Percentiles rank a stretch among this genome's conserved stretches.
Conservation (phyloP, 2,329 filamentous ascomycete species). For the Tolypocladium pustulatum region DNA sequence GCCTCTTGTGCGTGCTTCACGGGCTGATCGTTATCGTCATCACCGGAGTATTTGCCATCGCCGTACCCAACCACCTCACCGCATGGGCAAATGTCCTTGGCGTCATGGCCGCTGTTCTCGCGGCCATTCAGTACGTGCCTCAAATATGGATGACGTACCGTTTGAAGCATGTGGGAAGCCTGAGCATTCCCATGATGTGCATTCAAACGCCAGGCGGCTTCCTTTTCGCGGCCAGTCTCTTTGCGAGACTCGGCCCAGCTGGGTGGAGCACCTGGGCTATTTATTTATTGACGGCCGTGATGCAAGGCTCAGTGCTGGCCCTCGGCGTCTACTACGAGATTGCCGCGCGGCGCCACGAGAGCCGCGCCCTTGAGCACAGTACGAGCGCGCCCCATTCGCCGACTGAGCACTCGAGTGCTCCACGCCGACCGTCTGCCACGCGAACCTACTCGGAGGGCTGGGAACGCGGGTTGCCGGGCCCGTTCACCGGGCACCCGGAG, state of each 20-base stretch:
- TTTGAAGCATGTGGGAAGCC: conserved; percentile 75
- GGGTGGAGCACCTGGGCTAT: conserved; percentile 97
- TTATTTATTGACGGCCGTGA: conserved; percentile 71
- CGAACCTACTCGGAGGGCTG: conserved; percentile 39
- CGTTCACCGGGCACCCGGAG: conserved; percentile 41
- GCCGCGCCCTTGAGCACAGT: conserved; percentile 9
- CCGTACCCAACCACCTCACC: conserved; percentile 52
- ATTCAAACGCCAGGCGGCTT: conserved; percentile 93
- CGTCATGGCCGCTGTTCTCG: conserved; percentile 65
- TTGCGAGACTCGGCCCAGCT: conserved; percentile 62
- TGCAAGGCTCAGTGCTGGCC: conserved; percentile 71
- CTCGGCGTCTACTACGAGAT: conserved; percentile 76
- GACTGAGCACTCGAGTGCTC: conserved; percentile 13
- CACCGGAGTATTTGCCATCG: conserved; percentile 55
- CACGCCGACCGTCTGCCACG: conserved; percentile 25
- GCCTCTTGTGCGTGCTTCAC: conserved; percentile 62
- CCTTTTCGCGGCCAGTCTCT: conserved; percentile 78
- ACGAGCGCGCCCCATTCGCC: conserved; percentile 17
- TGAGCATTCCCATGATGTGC: conserved; percentile 96
- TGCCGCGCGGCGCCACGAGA: conserved; percentile 24
- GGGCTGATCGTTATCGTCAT: conserved; percentile 61
- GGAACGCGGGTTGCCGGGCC: conserved; percentile 39
- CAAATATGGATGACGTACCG: conserved; percentile 89
- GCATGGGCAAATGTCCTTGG: conserved; percentile 81
- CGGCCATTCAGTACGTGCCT: conserved; percentile 84